Conservation (phyloP, 306 rosid species). For the Dalbergia cochinchinensis region DNA sequence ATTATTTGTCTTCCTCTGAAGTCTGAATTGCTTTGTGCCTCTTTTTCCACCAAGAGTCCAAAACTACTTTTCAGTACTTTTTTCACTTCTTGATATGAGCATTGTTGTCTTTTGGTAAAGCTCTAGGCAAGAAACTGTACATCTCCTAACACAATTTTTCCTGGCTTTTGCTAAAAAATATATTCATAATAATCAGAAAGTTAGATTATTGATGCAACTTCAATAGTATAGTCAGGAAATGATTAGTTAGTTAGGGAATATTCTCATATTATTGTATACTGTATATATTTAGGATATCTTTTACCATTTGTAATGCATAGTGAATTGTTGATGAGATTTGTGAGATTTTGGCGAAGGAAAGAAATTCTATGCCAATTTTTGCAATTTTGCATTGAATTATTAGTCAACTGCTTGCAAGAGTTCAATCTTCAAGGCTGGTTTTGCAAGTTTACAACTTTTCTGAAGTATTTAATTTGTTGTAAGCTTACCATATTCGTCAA, state of each 20-base stretch:
- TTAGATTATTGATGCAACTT: neutral
- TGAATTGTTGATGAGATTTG: no score
- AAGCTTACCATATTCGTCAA: neutral
- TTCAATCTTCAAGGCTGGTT: neutral
- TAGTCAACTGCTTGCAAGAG: neutral
- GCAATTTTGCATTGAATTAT: neutral
- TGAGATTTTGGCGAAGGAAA: no score
- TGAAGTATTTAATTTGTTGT: neutral
- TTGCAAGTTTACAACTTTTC: neutral
- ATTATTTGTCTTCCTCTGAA: conserved; percentile 18
- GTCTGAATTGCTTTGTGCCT: neutral
- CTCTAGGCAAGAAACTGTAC: neutral
- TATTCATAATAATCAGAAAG: neutral
- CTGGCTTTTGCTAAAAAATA: neutral
- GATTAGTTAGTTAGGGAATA: no score
- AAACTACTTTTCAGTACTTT: neutral
- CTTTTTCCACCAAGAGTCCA: neutral
- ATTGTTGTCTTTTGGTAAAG: neutral
- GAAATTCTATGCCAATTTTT: no score
- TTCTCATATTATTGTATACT: no score
- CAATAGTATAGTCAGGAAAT: no score
- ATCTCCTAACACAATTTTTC: neutral
- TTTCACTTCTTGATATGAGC: neutral
- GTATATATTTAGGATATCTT: no score
- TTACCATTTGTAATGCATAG: no score